These are phyloP conservation scores for Phylloporus scabripes DNA, from an alignment of 768 basidiomycete genomes.

Conservation along the genomic window DNA sequence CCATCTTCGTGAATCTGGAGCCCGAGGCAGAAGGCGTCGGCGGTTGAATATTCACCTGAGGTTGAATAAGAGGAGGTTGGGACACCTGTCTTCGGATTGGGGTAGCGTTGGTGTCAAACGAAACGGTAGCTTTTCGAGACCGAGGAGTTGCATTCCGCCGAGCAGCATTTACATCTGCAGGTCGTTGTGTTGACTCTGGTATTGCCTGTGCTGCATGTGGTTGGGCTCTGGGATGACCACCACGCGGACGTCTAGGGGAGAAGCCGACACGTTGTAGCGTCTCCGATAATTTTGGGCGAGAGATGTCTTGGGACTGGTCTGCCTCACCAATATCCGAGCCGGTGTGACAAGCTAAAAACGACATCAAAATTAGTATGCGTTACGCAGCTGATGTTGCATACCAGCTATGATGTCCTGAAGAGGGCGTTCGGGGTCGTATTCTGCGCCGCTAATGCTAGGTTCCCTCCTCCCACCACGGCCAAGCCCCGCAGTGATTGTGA, in stretches of 20 bases:
- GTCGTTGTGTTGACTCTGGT: slow-evolving; percentile 11
- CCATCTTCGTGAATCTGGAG: slow-evolving; percentile 48
- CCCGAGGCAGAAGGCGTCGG: neutral
- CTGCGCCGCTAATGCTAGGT: slow-evolving; percentile 62
- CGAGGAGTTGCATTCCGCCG: slow-evolving; percentile 32
- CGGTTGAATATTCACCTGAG: neutral
- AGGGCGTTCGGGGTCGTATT: slow-evolving; percentile 83
- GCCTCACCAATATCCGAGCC: slow-evolving; percentile 49
- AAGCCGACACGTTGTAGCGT: slow-evolving; percentile 63
- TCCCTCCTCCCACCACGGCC: slow-evolving; percentile 47
- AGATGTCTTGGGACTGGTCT: slow-evolving; percentile 36
- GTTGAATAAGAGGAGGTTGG: neutral
- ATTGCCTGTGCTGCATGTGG: slow-evolving; percentile 9
- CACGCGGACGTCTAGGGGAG: slow-evolving; percentile 71
- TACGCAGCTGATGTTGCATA: slow-evolving; percentile 20
- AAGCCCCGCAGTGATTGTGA: slow-evolving; percentile 83
- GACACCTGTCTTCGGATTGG: slow-evolving; percentile 6
- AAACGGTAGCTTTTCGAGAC: slow-evolving; percentile 24
- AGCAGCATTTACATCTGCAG: slow-evolving; percentile 11
- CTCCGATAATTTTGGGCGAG: slow-evolving; percentile 64
- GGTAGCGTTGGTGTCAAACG: slow-evolving; percentile 26
- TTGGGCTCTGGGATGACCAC: slow-evolving; percentile 30
- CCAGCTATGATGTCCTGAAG: slow-evolving; percentile 66
- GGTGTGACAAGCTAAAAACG: slow-evolving; percentile 38
- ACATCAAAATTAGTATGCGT: neutral